Percentiles rank a stretch among this genome's conserved stretches.
Conservation (phyloP, 176 grass and related monocot genomes). For the Triticum aestivum region IWGSC_CS_RefSeq_v2.1 NC_057800.1:370310181-370310680, state of each 20-base stretch:
- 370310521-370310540: neutral
- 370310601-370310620: neutral
- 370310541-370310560: constrained; percentile 34
- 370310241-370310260: neutral
- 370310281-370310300: too few relatives aligned
- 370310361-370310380: too few relatives aligned
- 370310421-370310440: neutral
- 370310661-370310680: neutral
- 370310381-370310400: too few relatives aligned
- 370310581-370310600: neutral
- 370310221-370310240: neutral
- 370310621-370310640: neutral
- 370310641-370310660: neutral
- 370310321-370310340: too few relatives aligned
- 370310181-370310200: too few relatives aligned
- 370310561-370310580: neutral
- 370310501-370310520: neutral
- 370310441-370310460: neutral
- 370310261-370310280: neutral
- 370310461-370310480: neutral
- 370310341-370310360: too few relatives aligned
- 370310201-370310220: too few relatives aligned
- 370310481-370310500: neutral
- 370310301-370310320: too few relatives aligned
- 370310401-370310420: too few relatives aligned